Evolutionary conservation across 495 filamentous ascomycete genomes (phyloP).

Genomic region (Aspergillus avenaceus): DNA sequence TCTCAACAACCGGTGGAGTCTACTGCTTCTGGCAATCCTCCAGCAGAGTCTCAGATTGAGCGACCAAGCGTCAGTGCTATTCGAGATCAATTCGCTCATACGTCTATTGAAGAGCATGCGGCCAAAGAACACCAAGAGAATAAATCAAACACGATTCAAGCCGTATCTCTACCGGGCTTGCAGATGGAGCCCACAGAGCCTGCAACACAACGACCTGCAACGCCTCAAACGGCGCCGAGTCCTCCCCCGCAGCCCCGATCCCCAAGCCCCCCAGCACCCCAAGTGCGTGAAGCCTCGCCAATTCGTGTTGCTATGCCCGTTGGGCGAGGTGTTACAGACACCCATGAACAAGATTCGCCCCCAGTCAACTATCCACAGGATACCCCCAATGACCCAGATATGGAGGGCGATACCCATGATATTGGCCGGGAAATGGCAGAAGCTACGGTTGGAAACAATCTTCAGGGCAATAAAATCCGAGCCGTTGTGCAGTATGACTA

Average conservation of each 20-base stretch:
- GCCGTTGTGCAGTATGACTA: slow-evolving; percentile 92
- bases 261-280: slow-evolving; percentile 56
- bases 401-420: slow-evolving; percentile 61
- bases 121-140: slow-evolving; percentile 32
- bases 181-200: slow-evolving; percentile 51
- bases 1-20: slow-evolving; percentile 57
- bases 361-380: slow-evolving; percentile 54
- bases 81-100: slow-evolving; percentile 71
- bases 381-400: slow-evolving; percentile 58
- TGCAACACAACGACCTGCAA: slow-evolving; percentile 48
- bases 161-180: slow-evolving; percentile 71
- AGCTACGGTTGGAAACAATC: slow-evolving; percentile 36
- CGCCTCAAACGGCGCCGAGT: slow-evolving; percentile 38
- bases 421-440: slow-evolving; percentile 59
- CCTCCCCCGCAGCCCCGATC: slow-evolving; percentile 59
- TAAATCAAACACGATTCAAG: slow-evolving; percentile 52
- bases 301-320: slow-evolving; percentile 88
- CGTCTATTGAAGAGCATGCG: slow-evolving; percentile 61
- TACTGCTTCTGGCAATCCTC: slow-evolving; percentile 41
- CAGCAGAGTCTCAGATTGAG: slow-evolving; percentile 46
- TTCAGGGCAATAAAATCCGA: slow-evolving; percentile 49
- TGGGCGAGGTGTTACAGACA: slow-evolving; percentile 51
- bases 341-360: slow-evolving; percentile 44
- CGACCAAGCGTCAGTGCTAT: slow-evolving; percentile 63
- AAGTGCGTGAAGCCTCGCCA: slow-evolving; percentile 59